Conservation (phyloP, 2,329 filamentous ascomycete species). For the Graphium sp. region DNA sequence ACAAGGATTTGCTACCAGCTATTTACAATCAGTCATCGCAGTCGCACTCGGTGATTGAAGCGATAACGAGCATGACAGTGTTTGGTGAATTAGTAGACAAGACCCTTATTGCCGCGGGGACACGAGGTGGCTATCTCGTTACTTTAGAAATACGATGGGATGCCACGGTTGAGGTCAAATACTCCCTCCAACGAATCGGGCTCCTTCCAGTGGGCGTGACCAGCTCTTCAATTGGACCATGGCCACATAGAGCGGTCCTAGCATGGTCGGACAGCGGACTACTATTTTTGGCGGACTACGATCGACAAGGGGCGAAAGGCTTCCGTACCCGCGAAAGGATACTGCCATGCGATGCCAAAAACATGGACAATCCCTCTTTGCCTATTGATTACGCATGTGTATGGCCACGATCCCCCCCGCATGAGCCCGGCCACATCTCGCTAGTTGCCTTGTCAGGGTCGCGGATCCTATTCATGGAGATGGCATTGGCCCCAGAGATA, state of each 20-base stretch:
- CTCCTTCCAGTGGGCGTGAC: slow-evolving; percentile 16
- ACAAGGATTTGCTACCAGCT: slow-evolving; percentile 1
- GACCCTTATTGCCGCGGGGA: slow-evolving; percentile 24
- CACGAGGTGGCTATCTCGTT: slow-evolving; percentile 32
- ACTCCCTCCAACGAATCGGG: slow-evolving; percentile 16
- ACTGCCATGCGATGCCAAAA: slow-evolving; percentile 1
- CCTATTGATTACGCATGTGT: background rate
- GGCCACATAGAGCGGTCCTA: slow-evolving; percentile 18
- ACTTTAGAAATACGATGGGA: slow-evolving; percentile 14
- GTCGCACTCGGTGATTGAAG: too few species aligned
- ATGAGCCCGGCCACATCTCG: slow-evolving; percentile 18
- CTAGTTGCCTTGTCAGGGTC: slow-evolving; percentile 32
- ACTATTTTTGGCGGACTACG: slow-evolving; percentile 21
- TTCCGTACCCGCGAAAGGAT: slow-evolving; percentile 1
- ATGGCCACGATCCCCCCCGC: background rate
- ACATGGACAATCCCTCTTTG: background rate
- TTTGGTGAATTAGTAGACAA: slow-evolving; percentile 11
- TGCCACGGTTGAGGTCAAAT: slow-evolving; percentile 9
- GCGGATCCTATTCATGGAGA: slow-evolving; percentile 33
- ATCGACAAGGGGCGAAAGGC: slow-evolving; percentile 7
- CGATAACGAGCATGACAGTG: slow-evolving; percentile 26
- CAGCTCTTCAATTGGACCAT: slow-evolving; percentile 6
- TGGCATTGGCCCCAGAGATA: slow-evolving; percentile 25
- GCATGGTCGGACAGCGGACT: slow-evolving; percentile 31
- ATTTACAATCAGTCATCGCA: too few species aligned